Evolutionary conservation across 805 yeast species (phyloP).

Genomic region (Metschnikowia vanudenii): DNA sequence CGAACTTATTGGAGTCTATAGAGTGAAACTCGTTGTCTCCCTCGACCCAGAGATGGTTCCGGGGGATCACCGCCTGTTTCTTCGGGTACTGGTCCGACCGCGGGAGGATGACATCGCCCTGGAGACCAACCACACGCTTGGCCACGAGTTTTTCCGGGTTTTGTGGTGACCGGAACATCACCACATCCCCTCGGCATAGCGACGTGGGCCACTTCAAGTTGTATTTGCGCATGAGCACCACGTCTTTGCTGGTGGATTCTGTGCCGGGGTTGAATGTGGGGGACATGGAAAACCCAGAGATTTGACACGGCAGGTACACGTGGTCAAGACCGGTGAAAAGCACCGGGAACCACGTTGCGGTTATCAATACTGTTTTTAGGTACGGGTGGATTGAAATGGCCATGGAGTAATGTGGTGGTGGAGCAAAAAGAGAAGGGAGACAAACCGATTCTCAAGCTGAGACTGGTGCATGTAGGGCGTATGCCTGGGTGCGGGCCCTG

Average conservation of each 20-base stretch:
- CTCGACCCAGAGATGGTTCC: slow-evolving; percentile 89
- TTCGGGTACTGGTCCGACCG: slow-evolving; percentile 64
- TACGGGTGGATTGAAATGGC: slow-evolving; percentile 8
- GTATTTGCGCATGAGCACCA: slow-evolving; percentile 70
- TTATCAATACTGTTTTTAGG: slow-evolving; percentile 26
- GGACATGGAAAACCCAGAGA: slow-evolving; percentile 83
- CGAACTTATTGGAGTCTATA: slow-evolving; percentile 82
- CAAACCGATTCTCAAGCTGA: too few species aligned
- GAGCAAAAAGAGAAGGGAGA: too few species aligned
- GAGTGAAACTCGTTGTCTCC: slow-evolving; percentile 83
- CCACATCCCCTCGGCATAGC: slow-evolving; percentile 63
- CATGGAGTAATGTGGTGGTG: background rate
- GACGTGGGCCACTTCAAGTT: slow-evolving; percentile 47
- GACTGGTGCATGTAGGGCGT: too few species aligned
- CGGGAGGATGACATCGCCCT: slow-evolving; percentile 66
- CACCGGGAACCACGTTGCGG: slow-evolving; percentile 76
- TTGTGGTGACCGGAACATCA: slow-evolving; percentile 75
- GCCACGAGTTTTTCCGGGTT: slow-evolving; percentile 75
- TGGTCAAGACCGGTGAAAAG: slow-evolving; percentile 64
- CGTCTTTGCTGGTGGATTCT: slow-evolving; percentile 46
- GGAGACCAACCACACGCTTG: slow-evolving; percentile 74
- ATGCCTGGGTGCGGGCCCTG: too few species aligned
- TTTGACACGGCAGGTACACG: slow-evolving; percentile 67
- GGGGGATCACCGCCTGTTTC: slow-evolving; percentile 59
- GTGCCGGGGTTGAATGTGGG: slow-evolving; percentile 80